These are phyloP conservation scores for Ocimum tenuiflorum DNA, from an alignment of 257 asterid genomes.

Conservation along the genomic window DNA sequence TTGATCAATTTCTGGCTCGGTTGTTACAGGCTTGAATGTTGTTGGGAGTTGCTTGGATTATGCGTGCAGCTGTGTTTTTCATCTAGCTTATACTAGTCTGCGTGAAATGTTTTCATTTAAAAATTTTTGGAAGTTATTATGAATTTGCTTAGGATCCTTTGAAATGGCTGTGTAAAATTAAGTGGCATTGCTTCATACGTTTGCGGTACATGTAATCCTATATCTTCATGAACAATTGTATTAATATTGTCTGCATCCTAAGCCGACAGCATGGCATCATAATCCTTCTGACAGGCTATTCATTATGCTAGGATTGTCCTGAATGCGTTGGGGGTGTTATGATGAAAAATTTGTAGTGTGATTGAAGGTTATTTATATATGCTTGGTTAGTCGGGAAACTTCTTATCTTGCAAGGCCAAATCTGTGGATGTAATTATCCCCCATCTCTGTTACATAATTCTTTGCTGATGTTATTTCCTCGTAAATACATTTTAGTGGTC, in stretches of 20 bases:
- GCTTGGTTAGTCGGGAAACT: not conserved
- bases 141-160: slow-evolving; percentile 30
- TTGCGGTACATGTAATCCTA: slow-evolving; percentile 27
- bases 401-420: too few relatives aligned
- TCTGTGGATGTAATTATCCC: not conserved
- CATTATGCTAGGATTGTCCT: too few relatives aligned
- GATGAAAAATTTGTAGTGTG: not conserved
- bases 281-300: too few relatives aligned
- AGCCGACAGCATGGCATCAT: too few relatives aligned
- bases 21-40: slow-evolving; percentile 48
- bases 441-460: not conserved
- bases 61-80: slow-evolving; percentile 50
- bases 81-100: slow-evolving; percentile 36
- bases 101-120: slow-evolving; percentile 28
- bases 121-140: not conserved
- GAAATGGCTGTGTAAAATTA: slow-evolving; percentile 29
- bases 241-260: not conserved
- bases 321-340: not conserved
- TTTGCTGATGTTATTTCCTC: not conserved
- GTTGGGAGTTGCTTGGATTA: slow-evolving; percentile 27
- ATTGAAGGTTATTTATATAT: not conserved
- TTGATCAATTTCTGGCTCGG: not conserved
- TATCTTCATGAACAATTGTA: slow-evolving; percentile 10
- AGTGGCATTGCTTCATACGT: slow-evolving; percentile 24
- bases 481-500: not conserved